Conservation (phyloP, 768 basidiomycete species). For the Kwoniella newhampshirensis region DNA sequence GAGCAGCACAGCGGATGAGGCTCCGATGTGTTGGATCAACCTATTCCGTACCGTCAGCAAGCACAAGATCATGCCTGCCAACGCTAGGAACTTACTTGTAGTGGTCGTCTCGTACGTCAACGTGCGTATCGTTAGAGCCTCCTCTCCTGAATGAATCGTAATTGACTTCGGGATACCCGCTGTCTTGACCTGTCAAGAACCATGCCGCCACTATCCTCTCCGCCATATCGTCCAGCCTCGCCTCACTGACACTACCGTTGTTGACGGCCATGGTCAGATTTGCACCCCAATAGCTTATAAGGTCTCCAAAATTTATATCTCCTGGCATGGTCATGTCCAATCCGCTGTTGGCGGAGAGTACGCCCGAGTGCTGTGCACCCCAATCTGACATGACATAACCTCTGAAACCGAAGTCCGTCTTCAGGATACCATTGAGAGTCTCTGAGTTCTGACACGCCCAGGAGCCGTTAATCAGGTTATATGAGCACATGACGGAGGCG, state of each 20-base stretch:
- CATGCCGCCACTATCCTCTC: slow-evolving; percentile 64
- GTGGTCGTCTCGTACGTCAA: slow-evolving; percentile 68
- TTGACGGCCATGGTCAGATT: slow-evolving; percentile 69
- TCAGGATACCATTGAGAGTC: slow-evolving; percentile 52
- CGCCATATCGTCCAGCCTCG: slow-evolving; percentile 63
- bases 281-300: slow-evolving; percentile 61
- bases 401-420: slow-evolving; percentile 54
- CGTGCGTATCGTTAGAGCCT: slow-evolving; percentile 49
- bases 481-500: slow-evolving; percentile 59
- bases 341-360: slow-evolving; percentile 38
- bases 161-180: slow-evolving; percentile 64
- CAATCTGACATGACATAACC: slow-evolving; percentile 53
- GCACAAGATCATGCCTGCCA: neutral
- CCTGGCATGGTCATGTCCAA: slow-evolving; percentile 56
- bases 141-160: slow-evolving; percentile 60
- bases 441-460: slow-evolving; percentile 53
- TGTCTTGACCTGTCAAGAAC: slow-evolving; percentile 52
- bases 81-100: slow-evolving; percentile 48
- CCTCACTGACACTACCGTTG: slow-evolving; percentile 67
- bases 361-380: slow-evolving; percentile 46
- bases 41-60: slow-evolving; percentile 4
- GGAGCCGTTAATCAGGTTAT: slow-evolving; percentile 52
- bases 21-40: slow-evolving; percentile 70
- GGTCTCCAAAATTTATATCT: slow-evolving; percentile 45
- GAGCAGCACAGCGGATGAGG: slow-evolving; percentile 70